Conservation (phyloP, 2,329 filamentous ascomycete species). For the Fusarium falciforme region DNA sequence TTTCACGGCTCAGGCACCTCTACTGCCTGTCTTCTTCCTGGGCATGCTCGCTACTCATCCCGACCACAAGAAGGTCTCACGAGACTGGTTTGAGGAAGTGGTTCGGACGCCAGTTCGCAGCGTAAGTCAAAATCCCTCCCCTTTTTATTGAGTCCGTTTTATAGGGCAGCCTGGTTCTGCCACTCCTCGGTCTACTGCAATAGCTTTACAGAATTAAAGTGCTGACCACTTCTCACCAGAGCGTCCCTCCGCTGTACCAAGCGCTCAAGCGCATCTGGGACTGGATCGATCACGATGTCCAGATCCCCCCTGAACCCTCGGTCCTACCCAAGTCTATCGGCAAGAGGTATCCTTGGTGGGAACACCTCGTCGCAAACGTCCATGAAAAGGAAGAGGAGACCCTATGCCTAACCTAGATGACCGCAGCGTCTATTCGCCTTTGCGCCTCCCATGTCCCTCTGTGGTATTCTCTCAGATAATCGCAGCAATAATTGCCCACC, state of each 20-base stretch:
- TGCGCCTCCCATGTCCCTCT: conserved; percentile 13
- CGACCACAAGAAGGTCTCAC: conserved; percentile 45
- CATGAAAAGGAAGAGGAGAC: conserved; percentile 48
- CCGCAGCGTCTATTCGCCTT: conserved; percentile 27
- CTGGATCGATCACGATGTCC: conserved; percentile 49
- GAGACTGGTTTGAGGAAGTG: conserved; percentile 52
- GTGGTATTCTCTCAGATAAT: conserved; percentile 31
- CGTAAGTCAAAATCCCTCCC: conserved; percentile 46
- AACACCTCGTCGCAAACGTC: conserved; percentile 50
- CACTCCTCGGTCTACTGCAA: conserved; percentile 20
- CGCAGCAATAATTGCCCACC: conserved; percentile 43
- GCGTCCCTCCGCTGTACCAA: conserved; percentile 53
- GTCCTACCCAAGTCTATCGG: conserved; percentile 40
- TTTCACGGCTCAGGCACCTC: conserved; percentile 56
- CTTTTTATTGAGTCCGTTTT: conserved; percentile 14
- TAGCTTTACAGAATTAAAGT: conserved; percentile 36
- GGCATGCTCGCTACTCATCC: conserved; percentile 49
- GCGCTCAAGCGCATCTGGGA: conserved; percentile 49
- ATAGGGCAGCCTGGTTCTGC: conserved; percentile 39
- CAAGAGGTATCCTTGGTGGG: conserved; percentile 54
- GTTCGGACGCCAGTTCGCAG: conserved; percentile 52
- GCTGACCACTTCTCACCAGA: conserved; percentile 45
- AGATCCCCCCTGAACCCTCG: conserved; percentile 19
- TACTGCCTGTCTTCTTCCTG: conserved; percentile 56
- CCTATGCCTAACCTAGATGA: conserved; percentile 53